These are phyloP conservation scores for Cladosporium sp. DNA, from an alignment of 2,329 filamentous ascomycete species.

Conservation along the genomic window DNA sequence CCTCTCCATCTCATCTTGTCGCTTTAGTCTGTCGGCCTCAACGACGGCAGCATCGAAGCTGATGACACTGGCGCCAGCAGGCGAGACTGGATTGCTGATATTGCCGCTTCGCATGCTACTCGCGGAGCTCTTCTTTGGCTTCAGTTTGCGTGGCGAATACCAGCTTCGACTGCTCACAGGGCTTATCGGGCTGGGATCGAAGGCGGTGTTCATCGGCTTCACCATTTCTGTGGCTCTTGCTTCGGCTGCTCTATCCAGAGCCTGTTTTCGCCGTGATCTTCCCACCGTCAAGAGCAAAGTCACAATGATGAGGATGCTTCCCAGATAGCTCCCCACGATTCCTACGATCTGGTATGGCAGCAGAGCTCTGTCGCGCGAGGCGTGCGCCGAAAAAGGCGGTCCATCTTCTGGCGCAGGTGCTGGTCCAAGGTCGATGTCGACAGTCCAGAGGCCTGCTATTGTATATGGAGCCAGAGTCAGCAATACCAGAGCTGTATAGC, in stretches of 20 bases:
- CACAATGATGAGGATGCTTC: slow-evolving; percentile 71
- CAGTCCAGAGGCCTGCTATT: slow-evolving; percentile 29
- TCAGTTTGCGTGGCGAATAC: slow-evolving; percentile 24
- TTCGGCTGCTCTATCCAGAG: slow-evolving; percentile 46
- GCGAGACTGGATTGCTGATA: slow-evolving; percentile 42
- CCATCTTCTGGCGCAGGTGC: slow-evolving; percentile 59
- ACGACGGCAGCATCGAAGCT: slow-evolving; percentile 76
- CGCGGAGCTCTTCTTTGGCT: slow-evolving; percentile 23
- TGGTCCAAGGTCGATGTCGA: slow-evolving; percentile 52
- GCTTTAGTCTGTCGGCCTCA: slow-evolving; percentile 66
- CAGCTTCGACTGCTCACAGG: slow-evolving; percentile 26
- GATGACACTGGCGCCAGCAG: slow-evolving; percentile 54
- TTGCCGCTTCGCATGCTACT: slow-evolving; percentile 29
- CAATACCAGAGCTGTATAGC: slow-evolving; percentile 27
- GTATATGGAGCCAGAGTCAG: slow-evolving; percentile 18
- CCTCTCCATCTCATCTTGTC: slow-evolving; percentile 79
- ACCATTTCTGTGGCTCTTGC: slow-evolving; percentile 56
- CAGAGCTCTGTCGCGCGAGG: slow-evolving; percentile 57
- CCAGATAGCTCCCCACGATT: slow-evolving; percentile 77
- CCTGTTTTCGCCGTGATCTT: slow-evolving; percentile 39
- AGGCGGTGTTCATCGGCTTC: slow-evolving; percentile 37
- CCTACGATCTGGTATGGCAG: slow-evolving; percentile 79
- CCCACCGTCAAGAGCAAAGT: slow-evolving; percentile 49
- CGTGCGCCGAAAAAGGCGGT: slow-evolving; percentile 55
- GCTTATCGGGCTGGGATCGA: slow-evolving; percentile 33